Evolutionary conservation across 2,329 filamentous ascomycete genomes (phyloP).

Genomic region (Podosphaera xanthii): DNA sequence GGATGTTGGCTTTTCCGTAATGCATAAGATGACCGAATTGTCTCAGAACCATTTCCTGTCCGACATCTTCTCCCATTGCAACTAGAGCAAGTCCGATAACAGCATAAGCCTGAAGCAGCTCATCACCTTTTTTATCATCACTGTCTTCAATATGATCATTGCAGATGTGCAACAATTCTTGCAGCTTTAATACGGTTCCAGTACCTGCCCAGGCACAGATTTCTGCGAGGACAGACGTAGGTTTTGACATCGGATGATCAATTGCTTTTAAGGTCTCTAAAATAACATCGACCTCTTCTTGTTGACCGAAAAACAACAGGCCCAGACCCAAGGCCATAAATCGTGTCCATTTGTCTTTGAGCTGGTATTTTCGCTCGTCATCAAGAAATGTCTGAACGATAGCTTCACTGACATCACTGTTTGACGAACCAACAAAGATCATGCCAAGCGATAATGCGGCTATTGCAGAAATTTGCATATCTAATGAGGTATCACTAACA

Average conservation of each 20-base stretch:
- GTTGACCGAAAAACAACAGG: constrained; percentile 81
- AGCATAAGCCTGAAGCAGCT: constrained; percentile 86
- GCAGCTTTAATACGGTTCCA: constrained; percentile 87
- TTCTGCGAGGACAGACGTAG: constrained; percentile 82
- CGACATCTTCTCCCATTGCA: constrained; percentile 94
- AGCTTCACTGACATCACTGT: constrained; percentile 75
- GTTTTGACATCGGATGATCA: constrained; percentile 88
- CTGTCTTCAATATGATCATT: constrained; percentile 92
- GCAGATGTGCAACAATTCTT: constrained; percentile 92
- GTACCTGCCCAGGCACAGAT: constrained; percentile 98
- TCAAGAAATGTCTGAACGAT: constrained; percentile 86
- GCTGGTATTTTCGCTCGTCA: constrained; percentile 68
- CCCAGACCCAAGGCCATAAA: constrained; percentile 90
- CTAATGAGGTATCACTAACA: constrained; percentile 58
- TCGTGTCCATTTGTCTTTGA: constrained; percentile 95
- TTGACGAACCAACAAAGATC: constrained; percentile 78
- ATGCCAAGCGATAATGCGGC: constrained; percentile 77
- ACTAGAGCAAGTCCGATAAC: constrained; percentile 86
- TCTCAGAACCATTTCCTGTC: constrained; percentile 94
- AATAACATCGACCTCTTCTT: constrained; percentile 97
- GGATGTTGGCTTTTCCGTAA: constrained; percentile 92
- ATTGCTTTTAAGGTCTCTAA: constrained; percentile 91
- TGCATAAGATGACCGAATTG: constrained; percentile 98
- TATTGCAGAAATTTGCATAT: constrained; percentile 95
- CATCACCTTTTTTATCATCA: constrained; percentile 85